A percentile compares a stretch with the other conserved stretches of the same genome.
Evolutionary conservation across 2,329 filamentous ascomycete genomes (phyloP).

Genomic region (Sarocladium strictum): DNA sequence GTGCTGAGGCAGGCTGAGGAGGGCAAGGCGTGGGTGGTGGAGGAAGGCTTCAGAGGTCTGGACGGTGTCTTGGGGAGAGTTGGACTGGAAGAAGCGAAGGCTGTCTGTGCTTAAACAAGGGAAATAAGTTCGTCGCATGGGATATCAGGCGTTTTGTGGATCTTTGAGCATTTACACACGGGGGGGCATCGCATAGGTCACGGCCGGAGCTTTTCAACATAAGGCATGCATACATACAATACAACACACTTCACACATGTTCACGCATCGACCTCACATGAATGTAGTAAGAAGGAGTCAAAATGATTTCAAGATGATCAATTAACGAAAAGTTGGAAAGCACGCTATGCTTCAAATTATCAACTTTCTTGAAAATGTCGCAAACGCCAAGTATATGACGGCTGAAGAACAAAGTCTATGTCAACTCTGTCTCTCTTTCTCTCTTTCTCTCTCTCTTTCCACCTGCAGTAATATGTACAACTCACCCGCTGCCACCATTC

Average conservation of each 20-base stretch:
- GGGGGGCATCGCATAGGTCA: neutral
- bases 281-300: neutral
- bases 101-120: neutral
- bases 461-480: neutral
- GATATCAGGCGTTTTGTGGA: neutral
- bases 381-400: neutral
- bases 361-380: neutral
- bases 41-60: constrained; percentile 77
- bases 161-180: neutral
- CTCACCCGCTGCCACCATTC: neutral
- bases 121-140: constrained; percentile 15
- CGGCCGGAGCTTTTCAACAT: constrained; percentile 2
- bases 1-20: constrained; percentile 57
- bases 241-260: neutral
- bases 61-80: constrained; percentile 38
- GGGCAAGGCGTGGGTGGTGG: constrained; percentile 70
- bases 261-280: neutral
- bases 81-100: constrained; percentile 5
- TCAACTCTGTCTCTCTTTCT: neutral
- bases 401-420: neutral
- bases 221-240: no score
- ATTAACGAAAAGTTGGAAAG: neutral
- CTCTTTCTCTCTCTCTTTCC: neutral
- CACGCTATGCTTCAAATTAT: constrained; percentile 6
- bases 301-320: neutral